Evolutionary conservation across 805 yeast genomes (phyloP), one percentile per base, ranked within the genome.

Genomic region (Myxozyma geophila): DNA sequence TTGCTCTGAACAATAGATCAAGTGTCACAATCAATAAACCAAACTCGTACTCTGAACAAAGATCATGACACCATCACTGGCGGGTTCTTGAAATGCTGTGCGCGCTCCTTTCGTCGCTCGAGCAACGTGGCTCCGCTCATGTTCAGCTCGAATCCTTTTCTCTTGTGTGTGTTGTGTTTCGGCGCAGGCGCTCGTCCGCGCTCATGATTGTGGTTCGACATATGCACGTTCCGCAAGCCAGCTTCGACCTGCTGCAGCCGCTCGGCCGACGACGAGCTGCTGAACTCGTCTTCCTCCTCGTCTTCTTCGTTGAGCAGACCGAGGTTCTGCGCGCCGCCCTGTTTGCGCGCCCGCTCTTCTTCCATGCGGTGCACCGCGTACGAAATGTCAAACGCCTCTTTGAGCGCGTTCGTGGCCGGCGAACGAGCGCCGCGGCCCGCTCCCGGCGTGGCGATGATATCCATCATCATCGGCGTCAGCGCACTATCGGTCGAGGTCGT

Each of bases 311-410:
- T 77, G 41, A 74, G 76, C 63, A 78, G 79, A 44, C 71, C 72
- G 13, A 76, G 35, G 68, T 70, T 49, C 67, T 70, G 55, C 63
- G 70, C 50, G 56, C 67, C 60, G 40, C 62, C 67, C 41, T 68
- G 72, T 41, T 69, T 70, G 7, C 77, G 68, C 7, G 82, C 80
- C 62, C 74, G 73, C 59, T 88, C 92, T 72, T 86, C 89, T 57
- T 88, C 91, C 78, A 83, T 82, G 71, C 96, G 85, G 73, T 90
- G 93, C 17, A 90, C 91, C 6, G 96, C 96, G 56, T 90, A 88
- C 36, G 92, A 86, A 8, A 90, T 85, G 71, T 90, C 96, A 74
- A 90, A 90, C 12, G 92, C 96, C 71, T 90, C 96, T 68, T 90
- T 85, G 76, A 90, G 81, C 0, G 91, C 90, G 54, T 86, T 88